Evolutionary conservation across 2,329 filamentous ascomycete genomes (phyloP), one percentile per base, ranked within the genome.

Genomic region (Conoideocrella luteorostrata): DNA sequence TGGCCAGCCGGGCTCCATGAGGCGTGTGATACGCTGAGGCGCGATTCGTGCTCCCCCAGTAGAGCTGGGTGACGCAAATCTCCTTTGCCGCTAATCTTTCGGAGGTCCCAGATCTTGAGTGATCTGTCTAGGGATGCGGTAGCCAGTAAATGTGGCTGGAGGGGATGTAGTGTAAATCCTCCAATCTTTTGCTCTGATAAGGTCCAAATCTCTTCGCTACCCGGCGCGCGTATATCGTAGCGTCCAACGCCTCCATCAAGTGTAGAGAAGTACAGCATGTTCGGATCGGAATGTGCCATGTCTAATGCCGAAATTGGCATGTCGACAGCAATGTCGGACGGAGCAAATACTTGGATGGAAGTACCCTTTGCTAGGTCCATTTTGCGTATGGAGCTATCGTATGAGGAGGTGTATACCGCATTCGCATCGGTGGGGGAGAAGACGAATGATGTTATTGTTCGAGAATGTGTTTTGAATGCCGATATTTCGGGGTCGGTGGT

Each of bases 161-260:
- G 63, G 0, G 93, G 91, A 55, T 94, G 83, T 2, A 96, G 65
- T 0, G 84, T 86, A 63, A 97, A 97, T 1, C 93, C 93, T 15
- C 93, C 93, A 43, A 98, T 96, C 59, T 98, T 98, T 62, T 95
- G 90, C 42, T 94, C 89, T 0, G 83, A 86, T 0, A 97, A 69
- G 7, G 79, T 74, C 77, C 88, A 94, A 1, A 86, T 68, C 13
- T 88, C 78, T 3, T 79, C 72, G 6, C 66, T 66, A 0, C 73
- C 63, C 0, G 72, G 67, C 0, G 76, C 73, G 7, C 91, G 80
- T 43, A 84, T 74, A 56, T 98, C 93, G 56, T 93, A 82, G 1
- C 85, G 81, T 0, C 90, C 90, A 22, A 97, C 82, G 0, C 71
- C 72, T 2, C 93, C 93, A 26, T 86, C 76, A 0, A 98, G 70